Evolutionary conservation across 2,329 filamentous ascomycete species (phyloP), one percentile per base, ranked within the genome.

Genomic region (Exophiala mesophila): DNA sequence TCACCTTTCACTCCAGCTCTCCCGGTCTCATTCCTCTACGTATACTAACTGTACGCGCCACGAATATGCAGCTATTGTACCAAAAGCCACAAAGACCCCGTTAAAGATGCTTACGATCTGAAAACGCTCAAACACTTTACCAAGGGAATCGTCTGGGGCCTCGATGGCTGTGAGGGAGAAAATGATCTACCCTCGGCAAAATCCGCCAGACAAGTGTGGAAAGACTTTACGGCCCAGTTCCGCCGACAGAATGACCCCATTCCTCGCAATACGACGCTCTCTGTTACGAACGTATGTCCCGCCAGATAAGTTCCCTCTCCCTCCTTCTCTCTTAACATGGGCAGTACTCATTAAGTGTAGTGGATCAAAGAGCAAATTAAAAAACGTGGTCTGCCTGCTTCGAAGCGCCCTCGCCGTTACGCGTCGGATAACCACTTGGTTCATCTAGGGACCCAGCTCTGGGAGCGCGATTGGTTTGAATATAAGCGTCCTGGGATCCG

Each of bases 401-500:
- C 33, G 33, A 36, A 36, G 33, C 33, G 33, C 3, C 18, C 33
- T 36, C 33, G 33, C 15, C 18, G 18, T 21, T 36, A 36, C 18
- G 18, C n/a, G 18, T 28, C 21, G 21, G 15, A 39, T 29, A 39
- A 39, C 21, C 21, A 39, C 23, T 39, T 39, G 15, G 21, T 39
- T 39, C 21, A 39, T 29, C 15, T 39, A 39, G 19, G 36, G 15
- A 39, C 36, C 21, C 15, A 39, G 36, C 36, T 39, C 21, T 39
- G 23, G 16, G 23, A 39, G 35, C 35, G 35, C 35, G 35, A 38
- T n/a, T 38, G 18, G 35, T 38, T 38, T 38, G 35, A 38, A 13
- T 38, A 38, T 38, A 38, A 38, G 18, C 35, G 35, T 38, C 35
- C 35, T 38, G 20, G 35, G 35, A 38, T 38, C 35, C 18, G 35